phyloP scores from a whole-genome alignment of 805 yeast genomes.

The Sugiyamaella lignohabitans region DNA sequence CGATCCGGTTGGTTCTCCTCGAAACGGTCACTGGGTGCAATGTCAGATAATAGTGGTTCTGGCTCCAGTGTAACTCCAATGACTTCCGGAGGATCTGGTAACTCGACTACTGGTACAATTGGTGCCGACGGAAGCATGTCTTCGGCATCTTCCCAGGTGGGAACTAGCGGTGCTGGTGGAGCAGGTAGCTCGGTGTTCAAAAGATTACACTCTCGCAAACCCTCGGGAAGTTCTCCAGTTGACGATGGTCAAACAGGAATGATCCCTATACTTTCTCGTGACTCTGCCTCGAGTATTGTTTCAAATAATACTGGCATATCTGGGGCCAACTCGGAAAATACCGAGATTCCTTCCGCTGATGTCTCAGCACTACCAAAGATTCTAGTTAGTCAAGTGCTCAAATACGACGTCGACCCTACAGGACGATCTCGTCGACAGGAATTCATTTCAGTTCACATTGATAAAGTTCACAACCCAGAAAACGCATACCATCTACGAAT shows the following conservation, averaged over 20 bases:
- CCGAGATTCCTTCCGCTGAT: not conserved
- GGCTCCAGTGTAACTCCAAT: not conserved
- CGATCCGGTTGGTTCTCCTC: conserved; percentile 20
- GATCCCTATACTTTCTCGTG: too few relatives aligned
- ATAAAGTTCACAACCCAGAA: conserved; percentile 86
- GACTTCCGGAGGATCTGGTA: not conserved
- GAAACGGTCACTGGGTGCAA: conserved; percentile 9
- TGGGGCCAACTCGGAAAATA: conserved; percentile 1
- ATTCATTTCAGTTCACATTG: conserved; percentile 76
- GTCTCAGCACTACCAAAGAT: conserved; percentile 9
- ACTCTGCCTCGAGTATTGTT: conserved; percentile 7
- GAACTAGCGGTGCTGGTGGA: too few relatives aligned
- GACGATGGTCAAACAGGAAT: too few relatives aligned
- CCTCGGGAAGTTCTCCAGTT: conserved; percentile 4
- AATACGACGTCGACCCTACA: conserved; percentile 69
- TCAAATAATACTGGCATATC: conserved; percentile 3
- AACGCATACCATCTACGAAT: conserved; percentile 87
- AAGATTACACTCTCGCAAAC: conserved; percentile 4
- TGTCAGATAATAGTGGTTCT: not conserved
- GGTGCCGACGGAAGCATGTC: not conserved
- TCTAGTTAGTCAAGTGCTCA: conserved; percentile 54
- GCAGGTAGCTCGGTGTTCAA: not conserved
- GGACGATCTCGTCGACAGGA: conserved; percentile 72
- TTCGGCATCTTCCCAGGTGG: not conserved
- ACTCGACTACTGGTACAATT: not conserved